Evolutionary conservation across 139 green algal genomes (phyloP).

Genomic region (Desmodesmus armatus): DNA sequence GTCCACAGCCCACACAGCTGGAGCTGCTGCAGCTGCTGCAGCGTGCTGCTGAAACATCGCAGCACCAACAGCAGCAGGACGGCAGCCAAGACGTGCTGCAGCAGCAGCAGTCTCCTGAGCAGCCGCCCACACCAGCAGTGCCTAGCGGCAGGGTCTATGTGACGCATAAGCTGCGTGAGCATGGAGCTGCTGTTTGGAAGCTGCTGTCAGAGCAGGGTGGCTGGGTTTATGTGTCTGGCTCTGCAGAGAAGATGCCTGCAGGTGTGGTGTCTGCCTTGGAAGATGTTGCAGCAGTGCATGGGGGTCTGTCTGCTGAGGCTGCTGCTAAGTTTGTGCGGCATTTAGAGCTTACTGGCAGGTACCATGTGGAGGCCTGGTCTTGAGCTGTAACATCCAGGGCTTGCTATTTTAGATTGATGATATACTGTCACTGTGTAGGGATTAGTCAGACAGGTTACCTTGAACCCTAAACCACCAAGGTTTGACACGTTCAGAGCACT

Average conservation of each 20-base stretch:
- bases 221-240: constrained; percentile 81
- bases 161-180: constrained; percentile 77
- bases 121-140: too few species aligned
- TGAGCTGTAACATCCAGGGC: too few species aligned
- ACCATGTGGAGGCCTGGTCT: constrained; percentile 93
- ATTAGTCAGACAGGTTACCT: too few species aligned
- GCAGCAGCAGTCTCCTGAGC: neutral
- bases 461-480: too few species aligned
- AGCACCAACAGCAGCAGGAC: neutral
- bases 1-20: constrained; percentile 12
- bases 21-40: constrained; percentile 30
- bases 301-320: constrained; percentile 59
- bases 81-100: neutral
- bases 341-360: constrained; percentile 77
- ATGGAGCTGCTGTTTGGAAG: constrained; percentile 67
- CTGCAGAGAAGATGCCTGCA: constrained; percentile 83
- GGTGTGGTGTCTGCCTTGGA: constrained; percentile 76
- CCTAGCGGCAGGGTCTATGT: constrained; percentile 83
- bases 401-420: too few species aligned
- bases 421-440: too few species aligned
- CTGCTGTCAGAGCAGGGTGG: constrained; percentile 71
- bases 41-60: neutral
- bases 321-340: constrained; percentile 68
- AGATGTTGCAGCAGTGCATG: constrained; percentile 68
- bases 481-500: too few species aligned